Evolutionary conservation across 1,139 yeast species (phyloP).

Genomic region (Yamadazyma membranifaciens): DNA sequence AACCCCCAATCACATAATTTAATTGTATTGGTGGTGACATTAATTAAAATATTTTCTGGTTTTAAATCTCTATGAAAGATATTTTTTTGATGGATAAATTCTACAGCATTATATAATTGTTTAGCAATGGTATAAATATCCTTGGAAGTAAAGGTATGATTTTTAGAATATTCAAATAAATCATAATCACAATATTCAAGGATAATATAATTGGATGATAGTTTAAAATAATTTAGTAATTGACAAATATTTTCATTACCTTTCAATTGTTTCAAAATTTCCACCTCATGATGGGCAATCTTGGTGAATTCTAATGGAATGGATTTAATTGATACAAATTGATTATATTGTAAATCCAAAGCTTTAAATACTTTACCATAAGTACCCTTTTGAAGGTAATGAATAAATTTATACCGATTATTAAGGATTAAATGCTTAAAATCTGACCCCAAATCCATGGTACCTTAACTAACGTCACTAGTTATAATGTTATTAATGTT

Average conservation of each 20-base stretch:
- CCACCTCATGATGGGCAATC: slow-evolving; percentile 49
- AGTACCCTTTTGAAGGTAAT: slow-evolving; percentile 48
- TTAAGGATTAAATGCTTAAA: slow-evolving; percentile 17
- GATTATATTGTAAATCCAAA: slow-evolving; percentile 26
- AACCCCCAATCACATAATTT: slow-evolving; percentile 61
- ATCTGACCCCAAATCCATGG: slow-evolving; percentile 4
- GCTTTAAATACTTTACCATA: slow-evolving; percentile 55
- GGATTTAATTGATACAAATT: slow-evolving; percentile 34
- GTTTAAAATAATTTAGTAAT: slow-evolving; percentile 42
- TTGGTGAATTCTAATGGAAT: slow-evolving; percentile 11
- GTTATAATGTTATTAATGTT: too few species aligned
- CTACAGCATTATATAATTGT: slow-evolving; percentile 40
- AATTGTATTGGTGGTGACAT: slow-evolving; percentile 33
- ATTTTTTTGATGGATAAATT: slow-evolving; percentile 41
- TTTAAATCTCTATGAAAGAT: slow-evolving; percentile 55
- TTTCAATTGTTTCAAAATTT: slow-evolving; percentile 35
- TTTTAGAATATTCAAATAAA: slow-evolving; percentile 21
- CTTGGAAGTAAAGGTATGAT: slow-evolving; percentile 20
- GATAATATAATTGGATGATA: slow-evolving; percentile 42
- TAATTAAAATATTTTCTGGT: slow-evolving; percentile 52
- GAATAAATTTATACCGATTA: slow-evolving; percentile 34
- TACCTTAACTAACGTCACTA: background rate
- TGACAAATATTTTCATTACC: slow-evolving; percentile 43
- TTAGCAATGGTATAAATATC: slow-evolving; percentile 24
- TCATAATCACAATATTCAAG: slow-evolving; percentile 48